Conservation (phyloP, 2,329 filamentous ascomycete genomes). For the Ophiostoma sp. region DNA sequence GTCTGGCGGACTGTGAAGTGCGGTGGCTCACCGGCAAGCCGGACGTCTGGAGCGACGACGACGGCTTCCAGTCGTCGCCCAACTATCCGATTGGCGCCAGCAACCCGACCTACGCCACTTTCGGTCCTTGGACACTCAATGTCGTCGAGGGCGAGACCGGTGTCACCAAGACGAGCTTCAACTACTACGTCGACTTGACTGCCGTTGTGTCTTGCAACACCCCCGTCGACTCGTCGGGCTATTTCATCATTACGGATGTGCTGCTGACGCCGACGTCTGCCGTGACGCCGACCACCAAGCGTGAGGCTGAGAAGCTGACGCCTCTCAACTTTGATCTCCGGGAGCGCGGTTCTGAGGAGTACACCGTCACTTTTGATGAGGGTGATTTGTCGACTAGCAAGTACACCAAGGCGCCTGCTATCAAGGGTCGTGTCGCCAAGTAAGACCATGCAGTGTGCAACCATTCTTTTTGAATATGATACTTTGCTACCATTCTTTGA, state of each 20-base stretch:
- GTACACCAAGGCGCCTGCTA: constrained; percentile 17
- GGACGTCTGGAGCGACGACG: constrained; percentile 16
- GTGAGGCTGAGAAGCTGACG: neutral
- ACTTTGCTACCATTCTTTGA: neutral
- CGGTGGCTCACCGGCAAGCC: constrained; percentile 24
- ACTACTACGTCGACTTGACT: constrained; percentile 24
- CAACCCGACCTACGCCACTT: constrained; percentile 23
- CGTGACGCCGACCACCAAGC: neutral
- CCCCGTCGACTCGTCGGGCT: neutral
- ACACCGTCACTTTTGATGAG: neutral
- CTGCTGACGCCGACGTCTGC: neutral
- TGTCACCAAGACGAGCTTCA: constrained; percentile 18
- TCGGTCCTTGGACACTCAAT: constrained; percentile 22
- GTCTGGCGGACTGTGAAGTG: constrained; percentile 20
- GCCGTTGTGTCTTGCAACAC: constrained; percentile 17
- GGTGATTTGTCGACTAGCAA: constrained; percentile 7
- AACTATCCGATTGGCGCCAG: constrained; percentile 22
- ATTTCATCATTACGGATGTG: neutral
- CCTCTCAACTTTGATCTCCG: neutral
- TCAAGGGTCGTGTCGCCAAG: constrained; percentile 11
- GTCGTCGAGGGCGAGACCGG: constrained; percentile 17
- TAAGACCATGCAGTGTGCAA: neutral
- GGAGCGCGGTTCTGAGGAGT: neutral
- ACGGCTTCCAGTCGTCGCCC: constrained; percentile 23
- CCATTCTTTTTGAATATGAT: neutral